These are phyloP conservation scores for Oryza australiensis DNA, from an alignment of 176 grass and related monocot genomes.

Conservation along the genomic window DNA sequence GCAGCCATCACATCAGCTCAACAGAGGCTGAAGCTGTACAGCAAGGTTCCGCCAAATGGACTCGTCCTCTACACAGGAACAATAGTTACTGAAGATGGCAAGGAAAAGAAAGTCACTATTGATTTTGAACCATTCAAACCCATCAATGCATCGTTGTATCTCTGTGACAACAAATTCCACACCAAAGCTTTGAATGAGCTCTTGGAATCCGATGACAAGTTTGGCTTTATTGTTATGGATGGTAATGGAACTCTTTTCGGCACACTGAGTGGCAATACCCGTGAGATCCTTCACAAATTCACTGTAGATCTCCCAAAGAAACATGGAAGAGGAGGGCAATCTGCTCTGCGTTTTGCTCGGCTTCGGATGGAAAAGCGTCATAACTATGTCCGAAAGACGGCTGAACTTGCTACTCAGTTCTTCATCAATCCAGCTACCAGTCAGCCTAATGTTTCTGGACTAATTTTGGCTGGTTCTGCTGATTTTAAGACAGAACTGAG, in stretches of 20 bases:
- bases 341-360: conserved; percentile 69
- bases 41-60: conserved; percentile 71
- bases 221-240: conserved; percentile 81
- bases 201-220: conserved; percentile 79
- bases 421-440: conserved; percentile 81
- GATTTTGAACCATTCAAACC: conserved; percentile 77
- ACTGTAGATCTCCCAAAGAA: conserved; percentile 84
- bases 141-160: conserved; percentile 73
- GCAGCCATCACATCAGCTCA: conserved; percentile 81
- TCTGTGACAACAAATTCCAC: conserved; percentile 81
- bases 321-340: conserved; percentile 76
- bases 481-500: conserved; percentile 81
- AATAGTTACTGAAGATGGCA: conserved; percentile 74
- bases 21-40: conserved; percentile 78
- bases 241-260: conserved; percentile 81
- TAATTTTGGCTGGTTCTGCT: conserved; percentile 79
- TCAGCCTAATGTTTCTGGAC: conserved; percentile 72
- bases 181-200: conserved; percentile 77
- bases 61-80: conserved; percentile 76
- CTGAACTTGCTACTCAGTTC: conserved; percentile 76
- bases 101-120: conserved; percentile 81
- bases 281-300: conserved; percentile 75
- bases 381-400: conserved; percentile 80
- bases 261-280: conserved; percentile 69
- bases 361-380: conserved; percentile 78